Base-by-base conservation (phyloP, 805 yeast genomes). In the Wickerhamomyces pijperi region DNA sequence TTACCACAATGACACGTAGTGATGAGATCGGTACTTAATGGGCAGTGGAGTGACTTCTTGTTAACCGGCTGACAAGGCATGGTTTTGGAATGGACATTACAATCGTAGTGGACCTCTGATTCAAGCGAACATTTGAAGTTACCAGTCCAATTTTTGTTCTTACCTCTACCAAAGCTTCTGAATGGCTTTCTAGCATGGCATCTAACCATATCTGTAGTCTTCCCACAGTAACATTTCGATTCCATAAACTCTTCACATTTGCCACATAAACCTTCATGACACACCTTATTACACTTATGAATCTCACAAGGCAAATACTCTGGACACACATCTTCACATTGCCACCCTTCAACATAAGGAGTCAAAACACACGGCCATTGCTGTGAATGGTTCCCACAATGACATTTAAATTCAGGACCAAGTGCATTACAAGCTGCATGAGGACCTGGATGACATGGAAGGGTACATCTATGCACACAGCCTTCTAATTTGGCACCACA, bases 181-280 rank as follows among this genome's bases (percentile, higher is more conserved):
- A 65, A 51, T 3, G 76, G 68, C 17, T 53, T 49, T 41, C 64
- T 54, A 28, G 68, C 64, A 44, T 58, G 48, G 55, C 87, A 76
- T 46, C 61, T 49, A 15, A 75, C 55, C 9, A 53, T 46, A 20
- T 65, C 58, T 1, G 56, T 48, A 9, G 72, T 65, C 28, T 66
- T 63, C 1, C 95, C 95, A 63, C 97, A 87, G 53, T 83, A 87
- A 56, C 96, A 87, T 17, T 48, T 56, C 1, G 71, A 70, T 5
- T 50, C 52, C 2, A 81, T 56, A 2, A 51, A 46, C 37, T 65
- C 71, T 7, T 67, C 59, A 56, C 96, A 87, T 5, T 67, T 64
- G 0, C 94, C 95, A 63, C 96, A 87, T 18, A 82, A 63, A 0
- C 94, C 95, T n/a, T 63, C 54, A 58, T 87, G 97, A 55, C 97